Percentiles rank a stretch among this genome's conserved stretches.
These are phyloP conservation scores for Brasenia schreberi DNA, from an alignment of 164 flowering plant species.

Conservation along the genomic window DNA sequence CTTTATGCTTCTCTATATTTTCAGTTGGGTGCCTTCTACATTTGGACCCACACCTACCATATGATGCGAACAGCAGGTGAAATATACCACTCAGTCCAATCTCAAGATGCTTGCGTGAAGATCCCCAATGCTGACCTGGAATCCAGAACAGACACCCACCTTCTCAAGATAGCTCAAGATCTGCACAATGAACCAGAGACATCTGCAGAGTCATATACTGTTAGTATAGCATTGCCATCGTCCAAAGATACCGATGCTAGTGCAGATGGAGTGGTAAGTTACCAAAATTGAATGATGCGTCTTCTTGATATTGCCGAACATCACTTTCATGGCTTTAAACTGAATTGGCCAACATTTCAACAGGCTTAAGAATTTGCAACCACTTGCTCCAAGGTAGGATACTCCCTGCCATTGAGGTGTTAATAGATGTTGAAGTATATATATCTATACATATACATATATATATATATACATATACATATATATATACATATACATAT, in stretches of 20 bases:
- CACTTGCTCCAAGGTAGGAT: no score
- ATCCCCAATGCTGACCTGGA: slow-evolving; percentile 43
- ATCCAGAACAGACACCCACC: slow-evolving; percentile 24
- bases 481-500: no score
- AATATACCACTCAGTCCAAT: slow-evolving; percentile 17
- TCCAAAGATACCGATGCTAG: slow-evolving; percentile 11
- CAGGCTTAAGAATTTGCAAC: no score
- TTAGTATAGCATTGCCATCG: slow-evolving; percentile 2
- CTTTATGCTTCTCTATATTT: slow-evolving; percentile 1
- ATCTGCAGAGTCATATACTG: not conserved
- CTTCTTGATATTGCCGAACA: not conserved
- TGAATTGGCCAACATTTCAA: no score
- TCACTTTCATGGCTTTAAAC: not conserved
- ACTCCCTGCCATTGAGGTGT: no score
- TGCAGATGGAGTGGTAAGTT: slow-evolving; percentile 27
- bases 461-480: no score
- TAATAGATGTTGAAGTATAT: no score
- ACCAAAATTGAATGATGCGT: no score
- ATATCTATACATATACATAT: no score
- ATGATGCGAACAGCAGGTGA: slow-evolving; percentile 34
- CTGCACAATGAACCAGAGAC: not conserved
- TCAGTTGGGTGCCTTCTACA: slow-evolving; percentile 88
- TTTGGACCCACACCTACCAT: slow-evolving; percentile 81
- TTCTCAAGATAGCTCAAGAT: slow-evolving; percentile 26
- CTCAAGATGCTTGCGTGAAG: slow-evolving; percentile 12